Evolutionary conservation across 805 yeast genomes (phyloP).

Genomic region (Candida patagonica): DNA sequence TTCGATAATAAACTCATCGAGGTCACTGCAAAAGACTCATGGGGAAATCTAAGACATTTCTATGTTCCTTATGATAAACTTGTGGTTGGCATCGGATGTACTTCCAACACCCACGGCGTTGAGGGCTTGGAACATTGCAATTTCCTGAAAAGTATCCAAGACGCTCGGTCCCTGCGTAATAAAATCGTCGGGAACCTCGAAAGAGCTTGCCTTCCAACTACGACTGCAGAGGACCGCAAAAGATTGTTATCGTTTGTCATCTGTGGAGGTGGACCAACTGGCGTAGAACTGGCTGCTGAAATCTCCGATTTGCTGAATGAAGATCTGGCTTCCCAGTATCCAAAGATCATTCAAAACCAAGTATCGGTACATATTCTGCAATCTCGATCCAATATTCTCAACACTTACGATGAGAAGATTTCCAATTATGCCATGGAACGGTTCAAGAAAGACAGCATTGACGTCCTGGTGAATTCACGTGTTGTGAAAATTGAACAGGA

Average conservation of each 20-base stretch:
- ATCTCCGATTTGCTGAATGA: constrained; percentile 57
- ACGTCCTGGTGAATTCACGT: constrained; percentile 54
- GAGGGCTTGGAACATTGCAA: constrained; percentile 55
- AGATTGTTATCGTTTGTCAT: constrained; percentile 68
- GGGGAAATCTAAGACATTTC: constrained; percentile 27
- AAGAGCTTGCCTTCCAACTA: constrained; percentile 55
- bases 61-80: constrained; percentile 66
- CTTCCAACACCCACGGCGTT: constrained; percentile 62
- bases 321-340: constrained; percentile 49
- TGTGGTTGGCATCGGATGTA: constrained; percentile 61
- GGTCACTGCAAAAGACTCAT: constrained; percentile 33
- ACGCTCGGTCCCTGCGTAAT: constrained; percentile 47
- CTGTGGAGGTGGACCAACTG: constrained; percentile 98
- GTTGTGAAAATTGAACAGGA: constrained; percentile 50
- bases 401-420: constrained; percentile 58
- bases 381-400: constrained; percentile 56
- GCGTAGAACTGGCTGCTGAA: constrained; percentile 60
- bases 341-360: constrained; percentile 51
- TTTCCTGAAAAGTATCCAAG: constrained; percentile 58
- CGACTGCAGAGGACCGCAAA: constrained; percentile 53
- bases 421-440: constrained; percentile 56
- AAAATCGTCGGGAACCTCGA: constrained; percentile 49
- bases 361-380: constrained; percentile 61
- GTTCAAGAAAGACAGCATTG: constrained; percentile 53
- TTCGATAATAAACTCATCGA: constrained; percentile 49